These are phyloP conservation scores for Volutella citrinella DNA, from an alignment of 2,329 filamentous ascomycete genomes.

Conservation along the genomic window DNA sequence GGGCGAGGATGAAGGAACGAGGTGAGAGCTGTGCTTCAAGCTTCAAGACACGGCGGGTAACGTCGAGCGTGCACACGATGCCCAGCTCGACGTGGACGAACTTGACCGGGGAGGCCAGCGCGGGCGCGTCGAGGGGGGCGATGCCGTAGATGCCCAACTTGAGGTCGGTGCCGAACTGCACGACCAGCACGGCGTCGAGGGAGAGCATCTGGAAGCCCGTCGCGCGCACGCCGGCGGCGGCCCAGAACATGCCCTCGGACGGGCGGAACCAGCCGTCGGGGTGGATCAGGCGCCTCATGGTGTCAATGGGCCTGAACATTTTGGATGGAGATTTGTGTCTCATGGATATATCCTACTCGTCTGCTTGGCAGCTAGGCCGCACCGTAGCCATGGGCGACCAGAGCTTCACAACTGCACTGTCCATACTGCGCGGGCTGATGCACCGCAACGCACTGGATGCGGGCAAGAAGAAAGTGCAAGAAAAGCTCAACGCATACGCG, in stretches of 20 bases:
- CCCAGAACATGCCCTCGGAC: constrained; percentile 2
- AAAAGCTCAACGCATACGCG: too few relatives aligned
- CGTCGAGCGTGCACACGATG: constrained; percentile 26
- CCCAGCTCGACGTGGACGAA: constrained; percentile 26
- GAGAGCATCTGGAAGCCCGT: constrained; percentile 6
- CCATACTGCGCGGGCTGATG: neutral
- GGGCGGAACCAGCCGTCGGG: constrained; percentile 5
- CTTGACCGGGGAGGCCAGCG: neutral
- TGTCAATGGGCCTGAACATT: too few relatives aligned
- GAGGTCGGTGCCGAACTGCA: neutral
- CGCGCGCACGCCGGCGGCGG: neutral
- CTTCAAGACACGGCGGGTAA: constrained; percentile 23
- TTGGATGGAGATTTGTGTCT: constrained; percentile 33
- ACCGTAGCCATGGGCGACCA: constrained; percentile 33
- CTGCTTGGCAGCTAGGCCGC: constrained; percentile 40
- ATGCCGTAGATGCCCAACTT: constrained; percentile 5
- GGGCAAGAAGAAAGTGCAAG: constrained; percentile 1
- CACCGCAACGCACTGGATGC: neutral
- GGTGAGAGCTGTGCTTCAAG: constrained; percentile 34
- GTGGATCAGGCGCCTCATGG: too few relatives aligned
- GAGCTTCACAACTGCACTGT: constrained; percentile 28
- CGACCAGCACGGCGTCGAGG: neutral
- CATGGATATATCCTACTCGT: constrained; percentile 40
- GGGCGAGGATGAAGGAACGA: constrained; percentile 30
- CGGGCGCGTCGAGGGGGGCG: neutral